phyloP scores from a whole-genome alignment of 108 stramenopile genomes.

The Phaeodactylum tricornutum region DNA sequence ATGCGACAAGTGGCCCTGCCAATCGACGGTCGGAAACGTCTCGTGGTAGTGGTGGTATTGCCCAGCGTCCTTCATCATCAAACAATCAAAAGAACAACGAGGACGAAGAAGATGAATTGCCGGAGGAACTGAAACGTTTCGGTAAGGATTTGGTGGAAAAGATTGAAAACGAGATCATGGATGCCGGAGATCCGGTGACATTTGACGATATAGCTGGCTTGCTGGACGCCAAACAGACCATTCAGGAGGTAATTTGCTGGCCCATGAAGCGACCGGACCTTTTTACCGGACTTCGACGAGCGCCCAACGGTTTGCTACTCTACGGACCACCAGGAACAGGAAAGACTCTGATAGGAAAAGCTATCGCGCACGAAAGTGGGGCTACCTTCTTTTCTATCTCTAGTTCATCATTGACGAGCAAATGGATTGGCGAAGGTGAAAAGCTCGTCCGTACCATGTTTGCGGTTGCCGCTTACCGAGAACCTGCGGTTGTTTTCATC shows the following conservation, averaged over 20 bases:
- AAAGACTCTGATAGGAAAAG: constrained; percentile 98
- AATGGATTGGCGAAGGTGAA: constrained; percentile 99
- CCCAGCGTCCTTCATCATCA: neutral
- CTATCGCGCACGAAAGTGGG: constrained; percentile 93
- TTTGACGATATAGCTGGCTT: constrained; percentile 91
- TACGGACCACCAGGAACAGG: constrained; percentile 68
- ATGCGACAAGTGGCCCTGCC: too few species aligned
- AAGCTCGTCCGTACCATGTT: constrained; percentile 95
- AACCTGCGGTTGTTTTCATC: constrained; percentile 91
- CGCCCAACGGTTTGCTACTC: constrained; percentile 80
- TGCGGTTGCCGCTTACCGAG: constrained; percentile 86
- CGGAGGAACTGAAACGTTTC: constrained; percentile 68
- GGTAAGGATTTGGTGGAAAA: constrained; percentile 83
- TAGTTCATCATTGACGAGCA: constrained; percentile 94
- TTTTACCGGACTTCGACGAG: constrained; percentile 82
- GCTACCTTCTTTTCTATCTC: constrained; percentile 99
- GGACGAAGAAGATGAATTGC: constrained; percentile 70
- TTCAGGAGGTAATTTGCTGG: constrained; percentile 85
- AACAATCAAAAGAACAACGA: constrained; percentile 8
- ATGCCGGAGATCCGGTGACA: constrained; percentile 49
- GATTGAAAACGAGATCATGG: constrained; percentile 78
- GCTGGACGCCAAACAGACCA: constrained; percentile 71
- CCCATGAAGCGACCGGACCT: constrained; percentile 90
- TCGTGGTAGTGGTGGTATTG: too few species aligned
- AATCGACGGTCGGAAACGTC: too few species aligned